A percentile compares a stretch with the other conserved stretches of the same genome.
phyloP scores from a whole-genome alignment of 192 early-diverging fungal genomes.

The Haplosporangium gracile region DNA sequence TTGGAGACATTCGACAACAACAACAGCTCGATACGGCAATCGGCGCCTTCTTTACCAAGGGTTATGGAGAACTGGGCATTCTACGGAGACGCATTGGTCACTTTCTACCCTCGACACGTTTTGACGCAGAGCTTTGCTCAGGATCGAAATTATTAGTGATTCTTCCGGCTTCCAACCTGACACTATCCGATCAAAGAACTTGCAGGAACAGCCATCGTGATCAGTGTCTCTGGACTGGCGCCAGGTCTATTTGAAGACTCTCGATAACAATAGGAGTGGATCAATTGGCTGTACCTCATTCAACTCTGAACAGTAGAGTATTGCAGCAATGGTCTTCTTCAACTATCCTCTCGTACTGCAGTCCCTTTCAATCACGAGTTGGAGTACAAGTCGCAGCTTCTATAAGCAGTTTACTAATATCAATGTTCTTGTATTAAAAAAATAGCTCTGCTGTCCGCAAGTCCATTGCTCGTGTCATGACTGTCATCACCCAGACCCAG shows the following conservation, averaged over 20 bases:
- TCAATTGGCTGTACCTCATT: background rate
- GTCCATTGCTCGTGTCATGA: slow-evolving; percentile 94
- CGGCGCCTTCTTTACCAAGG: background rate
- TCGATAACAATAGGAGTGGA: background rate
- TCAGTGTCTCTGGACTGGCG: background rate
- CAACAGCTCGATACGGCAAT: background rate
- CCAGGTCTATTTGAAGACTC: background rate
- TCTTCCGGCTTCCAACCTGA: background rate
- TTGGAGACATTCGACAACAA: background rate
- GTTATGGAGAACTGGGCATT: background rate
- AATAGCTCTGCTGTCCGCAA: slow-evolving; percentile 87
- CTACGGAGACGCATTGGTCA: background rate
- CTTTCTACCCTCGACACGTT: background rate
- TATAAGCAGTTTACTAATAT: background rate
- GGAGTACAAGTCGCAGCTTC: too few species aligned
- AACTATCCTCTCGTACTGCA: background rate
- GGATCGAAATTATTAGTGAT: background rate
- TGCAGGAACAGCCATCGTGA: background rate
- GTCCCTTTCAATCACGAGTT: background rate
- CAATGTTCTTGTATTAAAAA: background rate
- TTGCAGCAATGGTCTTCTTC: background rate
- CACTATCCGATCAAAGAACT: background rate
- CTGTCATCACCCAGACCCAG: slow-evolving; percentile 95
- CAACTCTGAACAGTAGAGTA: background rate
- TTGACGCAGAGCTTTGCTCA: background rate